Evolutionary conservation across 768 basidiomycete genomes (phyloP), one percentile per base, ranked within the genome.

Genomic region (Tricholoma flavovirens): DNA sequence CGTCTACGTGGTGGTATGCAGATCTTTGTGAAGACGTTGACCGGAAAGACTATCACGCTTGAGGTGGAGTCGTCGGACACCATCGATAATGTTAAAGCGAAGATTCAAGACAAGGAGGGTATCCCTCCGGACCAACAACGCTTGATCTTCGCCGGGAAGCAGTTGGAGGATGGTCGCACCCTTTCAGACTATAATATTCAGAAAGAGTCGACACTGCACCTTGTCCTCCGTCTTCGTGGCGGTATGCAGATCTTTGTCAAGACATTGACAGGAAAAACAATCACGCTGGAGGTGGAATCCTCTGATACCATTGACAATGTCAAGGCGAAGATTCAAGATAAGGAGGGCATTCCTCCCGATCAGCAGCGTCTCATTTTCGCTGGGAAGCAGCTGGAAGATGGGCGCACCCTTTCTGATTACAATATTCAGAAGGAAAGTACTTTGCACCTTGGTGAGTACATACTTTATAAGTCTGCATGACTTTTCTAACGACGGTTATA

Each of bases 221-320:
- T 88, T 17, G 90, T 93, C 12, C 83, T 92, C 26, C 87, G 90
- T 71, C 83, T 93, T 0, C 88, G 91, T 65, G 91, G 90, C 61
- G 90, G 91, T 5, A 92, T 93, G 91, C 90, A 93, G 63, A 90
- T 92, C 56, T 92, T 92, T 57, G 88, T 92, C 32, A 92, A 93
- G 78, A 90, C 89, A 0, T 71, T 92, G 19, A 93, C 90, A 0
- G 91, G 91, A 30, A 93, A 94, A 77, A 94, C 92, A 1, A 96
- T 96, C 64, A 95, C 93, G 1, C 69, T 95, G 15, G 93, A 96
- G 68, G 93, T 95, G 43, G 92, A 95, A 71, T 93, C 92, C 0
- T 91, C 88, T 0, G 91, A 94, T 69, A 94, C 93, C 11, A 94
- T 96, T 64, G 93, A 95, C 68, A 92, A 93, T 62, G 91, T 94